Evolutionary conservation across 306 rosid genomes (phyloP).

Genomic region (Lupinus albus): DNA sequence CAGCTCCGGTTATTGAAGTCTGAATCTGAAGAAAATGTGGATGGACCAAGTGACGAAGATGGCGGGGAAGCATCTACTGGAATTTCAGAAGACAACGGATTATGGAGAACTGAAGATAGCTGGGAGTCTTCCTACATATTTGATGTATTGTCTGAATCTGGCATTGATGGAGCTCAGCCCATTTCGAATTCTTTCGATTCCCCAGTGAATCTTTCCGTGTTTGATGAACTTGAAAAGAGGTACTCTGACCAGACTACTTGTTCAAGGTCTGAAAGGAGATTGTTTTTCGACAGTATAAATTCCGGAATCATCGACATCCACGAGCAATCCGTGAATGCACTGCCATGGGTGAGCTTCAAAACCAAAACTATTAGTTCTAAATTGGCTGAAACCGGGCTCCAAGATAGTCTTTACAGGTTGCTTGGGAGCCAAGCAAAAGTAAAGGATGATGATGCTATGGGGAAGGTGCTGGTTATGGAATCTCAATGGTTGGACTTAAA

Average conservation of each 20-base stretch:
- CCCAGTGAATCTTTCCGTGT: constrained; percentile 63
- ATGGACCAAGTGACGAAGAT: constrained; percentile 85
- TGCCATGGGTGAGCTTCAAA: constrained; percentile 59
- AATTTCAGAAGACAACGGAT: constrained; percentile 40
- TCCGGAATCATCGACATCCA: constrained; percentile 57
- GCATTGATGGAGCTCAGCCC: constrained; percentile 49
- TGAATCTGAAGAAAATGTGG: constrained; percentile 70
- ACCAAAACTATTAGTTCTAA: constrained; percentile 36
- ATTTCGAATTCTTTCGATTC: constrained; percentile 66
- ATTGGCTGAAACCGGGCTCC: constrained; percentile 46
- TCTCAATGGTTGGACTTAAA: constrained; percentile 61
- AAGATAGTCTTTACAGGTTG: constrained; percentile 51
- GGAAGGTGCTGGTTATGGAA: constrained; percentile 56
- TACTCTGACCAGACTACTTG: constrained; percentile 47
- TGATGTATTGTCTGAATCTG: constrained; percentile 59
- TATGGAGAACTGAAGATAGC: constrained; percentile 48
- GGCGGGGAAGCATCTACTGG: constrained; percentile 49
- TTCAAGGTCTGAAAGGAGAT: constrained; percentile 68
- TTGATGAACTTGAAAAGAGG: constrained; percentile 76
- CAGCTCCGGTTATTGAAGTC: constrained; percentile 89
- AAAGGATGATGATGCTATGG: constrained; percentile 55
- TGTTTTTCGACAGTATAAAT: constrained; percentile 82
- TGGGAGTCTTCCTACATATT: constrained; percentile 71
- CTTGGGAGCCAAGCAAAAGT: constrained; percentile 52
- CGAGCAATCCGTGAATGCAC: constrained; percentile 49